Evolutionary conservation across 192 early-diverging fungal species (phyloP), one percentile per base, ranked within the genome.

Genomic region (Pilaira anomala): DNA sequence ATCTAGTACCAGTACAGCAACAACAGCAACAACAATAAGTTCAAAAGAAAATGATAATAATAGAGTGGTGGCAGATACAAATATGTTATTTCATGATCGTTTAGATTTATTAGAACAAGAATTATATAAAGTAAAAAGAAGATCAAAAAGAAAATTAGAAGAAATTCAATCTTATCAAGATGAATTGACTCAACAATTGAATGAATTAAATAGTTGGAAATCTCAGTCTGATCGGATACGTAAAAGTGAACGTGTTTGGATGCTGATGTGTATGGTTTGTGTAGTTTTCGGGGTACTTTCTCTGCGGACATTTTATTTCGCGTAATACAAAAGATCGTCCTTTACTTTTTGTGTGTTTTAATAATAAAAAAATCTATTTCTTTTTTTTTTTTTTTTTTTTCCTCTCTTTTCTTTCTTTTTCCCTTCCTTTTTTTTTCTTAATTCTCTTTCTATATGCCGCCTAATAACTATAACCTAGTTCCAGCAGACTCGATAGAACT

Each of bases 51-150:
- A 3, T 45, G 6, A n/a, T 26, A n/a, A n/a, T n/a, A n/a, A n/a
- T n/a, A n/a, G n/a, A n/a, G n/a, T n/a, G n/a, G n/a, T n/a, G n/a
- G 19, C 46, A 40, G 62, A 63, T 19, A 41, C 52, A 36, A 55
- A 55, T 5, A 67, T 59, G 33, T 16, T 67, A 16, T 49, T 73
- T 22, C 71, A 73, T 39, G 71, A 73, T 48, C 53, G 71, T 24
- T 60, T 73, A 61, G 71, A 73, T 57, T 48, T 52, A 11, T 54
- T 73, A 4, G 71, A 73, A 7, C 71, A 73, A 53, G 60, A 55
- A 19, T 18, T 69, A 25, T 63, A 61, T 24, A 14, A 48, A 22
- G 33, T 69, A 13, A 60, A 44, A 48, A 25, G 45, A 14, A 69
- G 48, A 25, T 22, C 44, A 1, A 53, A 48, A 49, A 69, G 62